Evolutionary conservation across 2,329 filamentous ascomycete genomes (phyloP).

Genomic region (Aspergillus fischeri): DNA sequence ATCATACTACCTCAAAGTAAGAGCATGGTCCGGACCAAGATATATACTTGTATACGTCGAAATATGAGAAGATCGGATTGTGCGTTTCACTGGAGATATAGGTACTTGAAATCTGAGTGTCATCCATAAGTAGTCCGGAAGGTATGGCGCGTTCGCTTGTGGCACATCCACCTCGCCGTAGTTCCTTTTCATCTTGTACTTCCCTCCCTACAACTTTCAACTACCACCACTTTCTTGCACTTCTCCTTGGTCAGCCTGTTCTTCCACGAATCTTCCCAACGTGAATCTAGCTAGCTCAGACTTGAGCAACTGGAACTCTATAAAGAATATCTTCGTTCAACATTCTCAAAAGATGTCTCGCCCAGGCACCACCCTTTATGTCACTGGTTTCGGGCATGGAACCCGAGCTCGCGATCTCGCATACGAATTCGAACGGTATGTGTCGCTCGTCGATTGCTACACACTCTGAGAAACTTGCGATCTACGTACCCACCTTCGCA

Average conservation of each 20-base stretch:
- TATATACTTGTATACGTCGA: neutral
- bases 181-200: neutral
- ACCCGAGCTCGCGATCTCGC: constrained; percentile 98
- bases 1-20: neutral
- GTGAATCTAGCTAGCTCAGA: neutral
- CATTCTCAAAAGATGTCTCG: constrained; percentile 66
- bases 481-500: constrained; percentile 27
- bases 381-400: constrained; percentile 98
- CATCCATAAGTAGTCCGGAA: neutral
- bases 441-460: constrained; percentile 52
- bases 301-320: neutral
- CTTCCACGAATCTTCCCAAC: neutral
- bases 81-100: neutral
- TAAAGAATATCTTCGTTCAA: neutral
- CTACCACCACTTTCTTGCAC: neutral
- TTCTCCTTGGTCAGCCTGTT: neutral
- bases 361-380: constrained; percentile 90
- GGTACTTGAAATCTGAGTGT: neutral
- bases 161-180: neutral
- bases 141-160: neutral
- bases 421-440: constrained; percentile 99
- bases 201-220: neutral
- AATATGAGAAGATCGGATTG: neutral
- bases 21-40: neutral
- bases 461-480: constrained; percentile 41